Base-by-base conservation (phyloP, 176 grass and related monocot genomes). In the Pharus latifolius region DNA sequence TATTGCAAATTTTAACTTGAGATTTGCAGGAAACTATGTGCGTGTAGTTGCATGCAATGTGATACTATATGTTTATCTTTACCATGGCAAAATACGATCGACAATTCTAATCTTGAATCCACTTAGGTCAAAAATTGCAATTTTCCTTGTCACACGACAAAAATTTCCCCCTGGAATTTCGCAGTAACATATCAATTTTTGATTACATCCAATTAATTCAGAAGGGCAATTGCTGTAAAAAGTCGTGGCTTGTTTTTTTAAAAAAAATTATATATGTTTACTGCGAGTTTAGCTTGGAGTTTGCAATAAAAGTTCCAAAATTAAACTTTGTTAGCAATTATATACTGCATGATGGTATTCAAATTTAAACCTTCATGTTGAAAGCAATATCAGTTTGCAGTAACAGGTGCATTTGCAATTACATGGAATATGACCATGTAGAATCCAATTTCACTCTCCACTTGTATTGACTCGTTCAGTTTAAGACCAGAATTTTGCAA, bases 21-120 rank as follows among this genome's bases (percentile, higher is more conserved):
- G 38, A 59, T 60, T 13, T 59, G 29, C 27, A 35, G 5, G n/a
- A n/a, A n/a, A n/a, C n/a, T n/a, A n/a, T n/a, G n/a, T n/a, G n/a
- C 24, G 59, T n/a, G n/a, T n/a, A 12, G 59, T 49, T 78, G 40
- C 63, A n/a, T n/a, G n/a, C n/a, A n/a, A n/a, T 56, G 35, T 61
- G 38, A 57, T 58, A 49, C 40, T 67, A 50, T 57, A 46, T 67
- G 51, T 61, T n/a, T n/a, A 33, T 4, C 29, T 37, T 62, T 40
- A 50, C n/a, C n/a, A n/a, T n/a, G n/a, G n/a, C n/a, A n/a, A n/a
- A n/a, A n/a, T n/a, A n/a, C n/a, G n/a, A n/a, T n/a, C n/a, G 29
- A 23, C 41, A 30, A 9, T 41, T 12, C 41, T 30, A 41, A 30
- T 38, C 10, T 49, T 68, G 31, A 68, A 16, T 67, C 22, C 52